Evolutionary conservation across 1,284 basidiomycete species (phyloP).

Genomic region (Leccinum variabile): DNA sequence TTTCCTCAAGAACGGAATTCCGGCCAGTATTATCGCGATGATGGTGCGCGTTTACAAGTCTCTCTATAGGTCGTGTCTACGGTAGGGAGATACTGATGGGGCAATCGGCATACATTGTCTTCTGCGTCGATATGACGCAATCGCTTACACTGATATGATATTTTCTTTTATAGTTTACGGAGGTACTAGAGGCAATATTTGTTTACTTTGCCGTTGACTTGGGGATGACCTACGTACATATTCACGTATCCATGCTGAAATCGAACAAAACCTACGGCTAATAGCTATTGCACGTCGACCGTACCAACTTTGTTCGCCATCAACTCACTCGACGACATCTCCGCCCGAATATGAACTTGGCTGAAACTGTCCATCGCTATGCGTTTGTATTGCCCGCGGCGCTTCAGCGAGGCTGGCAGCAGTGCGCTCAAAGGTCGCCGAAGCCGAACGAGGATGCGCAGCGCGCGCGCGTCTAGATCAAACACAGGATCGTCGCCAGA

Average conservation of each 20-base stretch:
- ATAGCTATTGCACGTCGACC: too few relatives aligned
- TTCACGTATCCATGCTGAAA: not conserved
- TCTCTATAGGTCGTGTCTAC: conserved; percentile 21
- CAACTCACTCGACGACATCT: too few relatives aligned
- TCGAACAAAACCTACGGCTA: not conserved
- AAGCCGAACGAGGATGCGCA: too few relatives aligned
- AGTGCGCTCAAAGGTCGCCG: too few relatives aligned
- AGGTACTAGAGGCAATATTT: not conserved
- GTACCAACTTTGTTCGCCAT: too few relatives aligned
- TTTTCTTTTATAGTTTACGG: not conserved
- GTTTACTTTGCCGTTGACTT: not conserved
- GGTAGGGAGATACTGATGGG: conserved; percentile 23
- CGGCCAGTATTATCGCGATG: conserved; percentile 85
- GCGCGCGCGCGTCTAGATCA: too few relatives aligned
- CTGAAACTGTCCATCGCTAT: too few relatives aligned
- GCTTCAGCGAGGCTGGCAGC: too few relatives aligned
- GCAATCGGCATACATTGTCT: conserved; percentile 2
- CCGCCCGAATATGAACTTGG: too few relatives aligned
- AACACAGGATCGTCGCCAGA: too few relatives aligned
- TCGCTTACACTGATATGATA: not conserved
- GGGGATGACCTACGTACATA: not conserved
- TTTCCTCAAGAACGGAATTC: conserved; percentile 56
- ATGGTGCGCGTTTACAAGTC: conserved; percentile 50
- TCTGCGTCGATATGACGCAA: not conserved
- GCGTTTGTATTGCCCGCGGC: too few relatives aligned